These are phyloP conservation scores for Larix kaempferi DNA, from an alignment of 75 land plant genomes.

Conservation along the genomic window DNA sequence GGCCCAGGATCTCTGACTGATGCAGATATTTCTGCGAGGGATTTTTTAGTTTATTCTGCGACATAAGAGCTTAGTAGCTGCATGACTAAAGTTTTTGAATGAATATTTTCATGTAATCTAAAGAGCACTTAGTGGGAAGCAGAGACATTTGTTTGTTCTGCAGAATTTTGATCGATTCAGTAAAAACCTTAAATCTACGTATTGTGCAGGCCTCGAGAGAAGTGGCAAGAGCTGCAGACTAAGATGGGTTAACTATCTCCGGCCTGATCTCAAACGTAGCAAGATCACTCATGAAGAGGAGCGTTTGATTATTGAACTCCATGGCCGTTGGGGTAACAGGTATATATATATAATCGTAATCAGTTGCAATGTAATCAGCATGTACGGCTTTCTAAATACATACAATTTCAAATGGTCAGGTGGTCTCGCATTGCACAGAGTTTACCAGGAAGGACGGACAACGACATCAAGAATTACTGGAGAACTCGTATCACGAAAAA, in stretches of 20 bases:
- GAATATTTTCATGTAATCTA: too few species aligned
- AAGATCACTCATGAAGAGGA: constrained; percentile 35
- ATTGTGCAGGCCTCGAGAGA: constrained; percentile 22
- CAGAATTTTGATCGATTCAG: too few species aligned
- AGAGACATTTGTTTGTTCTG: too few species aligned
- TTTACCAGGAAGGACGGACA: constrained; percentile 19
- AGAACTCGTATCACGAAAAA: constrained; percentile 12
- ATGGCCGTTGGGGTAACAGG: constrained; percentile 35
- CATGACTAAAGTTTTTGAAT: too few species aligned
- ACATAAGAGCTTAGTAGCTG: too few species aligned
- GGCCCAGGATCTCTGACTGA: too few species aligned
- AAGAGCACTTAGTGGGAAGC: too few species aligned
- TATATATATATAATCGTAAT: not conserved
- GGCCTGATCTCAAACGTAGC: constrained; percentile 35
- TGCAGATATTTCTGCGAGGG: too few species aligned
- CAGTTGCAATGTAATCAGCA: too few species aligned
- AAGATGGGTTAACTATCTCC: constrained; percentile 41
- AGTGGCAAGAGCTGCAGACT: constrained; percentile 49
- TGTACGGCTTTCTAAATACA: too few species aligned
- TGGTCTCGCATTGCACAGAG: constrained; percentile 6
- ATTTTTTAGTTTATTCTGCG: too few species aligned
- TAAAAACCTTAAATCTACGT: not conserved
- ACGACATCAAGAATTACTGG: constrained; percentile 19
- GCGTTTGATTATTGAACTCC: constrained; percentile 32
- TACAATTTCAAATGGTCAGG: too few species aligned